Base-by-base conservation (phyloP, 2,329 filamentous ascomycete genomes). In the Pseudogymnoascus sp. region DNA sequence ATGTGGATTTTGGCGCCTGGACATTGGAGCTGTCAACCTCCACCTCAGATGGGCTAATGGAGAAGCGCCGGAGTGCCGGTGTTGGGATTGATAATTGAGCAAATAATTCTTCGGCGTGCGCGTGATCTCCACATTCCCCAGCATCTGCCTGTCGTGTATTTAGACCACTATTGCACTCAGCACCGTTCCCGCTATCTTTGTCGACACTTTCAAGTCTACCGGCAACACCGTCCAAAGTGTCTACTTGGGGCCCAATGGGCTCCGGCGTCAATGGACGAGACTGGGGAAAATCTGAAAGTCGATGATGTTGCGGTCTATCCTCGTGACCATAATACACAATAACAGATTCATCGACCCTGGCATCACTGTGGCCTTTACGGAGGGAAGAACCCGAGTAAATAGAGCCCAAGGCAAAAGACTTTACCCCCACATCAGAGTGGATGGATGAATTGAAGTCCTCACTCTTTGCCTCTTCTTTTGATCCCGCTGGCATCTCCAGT, bases 241-340 rank as follows among this genome's bases (percentile, higher is more conserved):
- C 24, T n/a, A 47, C 24, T 14, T 62, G 61, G 19, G 38, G 31
- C 8, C 29, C 50, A 35, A 21, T 35, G n/a, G 6, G 50, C 50
- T 56, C 50, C 16, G 50, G 50, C 29, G 40, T 62, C 21, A 50
- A 59, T 29, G 61, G 38, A 19, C 61, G 61, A 35, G 31, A 35
- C 19, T 8, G 21, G 24, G 61, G 4, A 11, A 42, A 59, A 24
- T 62, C 61, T 7, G 35, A 44, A 13, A 62, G 29, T 6, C 40
- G 61, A 56, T 53, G 40, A 44, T 53, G 61, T 14, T 62, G 61
- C 14, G 61, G 61, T 5, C 50, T 67, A 29, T 68, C 67, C 42
- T 69, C 67, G n/a, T 63, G 66, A 24, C 66, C 68, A 47, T 66
- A 68, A 47, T 70, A 66, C 4, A 70, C 65, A 10, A 71, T 66